Evolutionary conservation across 768 basidiomycete species (phyloP).

Genomic region (Rhizopogon rudus): DNA sequence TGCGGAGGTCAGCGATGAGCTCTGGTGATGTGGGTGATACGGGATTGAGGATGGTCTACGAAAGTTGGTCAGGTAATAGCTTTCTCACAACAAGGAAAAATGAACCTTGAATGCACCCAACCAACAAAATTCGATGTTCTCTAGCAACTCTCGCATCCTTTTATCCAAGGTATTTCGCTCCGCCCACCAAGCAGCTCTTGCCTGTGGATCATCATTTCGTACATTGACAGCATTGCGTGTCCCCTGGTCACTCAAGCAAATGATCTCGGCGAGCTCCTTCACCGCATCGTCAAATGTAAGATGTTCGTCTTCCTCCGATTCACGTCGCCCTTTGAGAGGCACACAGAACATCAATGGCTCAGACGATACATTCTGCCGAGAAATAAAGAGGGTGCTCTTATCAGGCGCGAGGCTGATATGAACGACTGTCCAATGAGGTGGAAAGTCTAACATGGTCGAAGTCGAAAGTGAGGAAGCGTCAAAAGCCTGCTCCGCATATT

Average conservation of each 20-base stretch:
- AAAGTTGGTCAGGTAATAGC: neutral
- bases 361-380: conserved; percentile 60
- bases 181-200: conserved; percentile 82
- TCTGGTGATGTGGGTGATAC: conserved; percentile 38
- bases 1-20: conserved; percentile 52
- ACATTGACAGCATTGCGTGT: conserved; percentile 70
- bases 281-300: conserved; percentile 74
- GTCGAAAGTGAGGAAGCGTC: conserved; percentile 35
- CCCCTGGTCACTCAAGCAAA: conserved; percentile 70
- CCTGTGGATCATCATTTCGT: conserved; percentile 59
- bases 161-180: conserved; percentile 70
- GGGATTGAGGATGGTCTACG: conserved; percentile 59
- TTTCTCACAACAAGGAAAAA: neutral
- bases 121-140: conserved; percentile 94
- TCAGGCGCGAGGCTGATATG: conserved; percentile 83
- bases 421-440: conserved; percentile 77
- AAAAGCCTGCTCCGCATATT: conserved; percentile 45
- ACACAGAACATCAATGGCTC: conserved; percentile 81
- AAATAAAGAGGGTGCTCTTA: conserved; percentile 76
- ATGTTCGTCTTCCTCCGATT: conserved; percentile 66
- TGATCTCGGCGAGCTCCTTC: conserved; percentile 72
- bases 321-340: conserved; percentile 81
- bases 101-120: conserved; percentile 93
- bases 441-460: conserved; percentile 44
- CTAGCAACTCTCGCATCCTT: conserved; percentile 67